Evolutionary conservation across 2,329 filamentous ascomycete species (phyloP).

Genomic region (Pseudopithomyces maydicus): DNA sequence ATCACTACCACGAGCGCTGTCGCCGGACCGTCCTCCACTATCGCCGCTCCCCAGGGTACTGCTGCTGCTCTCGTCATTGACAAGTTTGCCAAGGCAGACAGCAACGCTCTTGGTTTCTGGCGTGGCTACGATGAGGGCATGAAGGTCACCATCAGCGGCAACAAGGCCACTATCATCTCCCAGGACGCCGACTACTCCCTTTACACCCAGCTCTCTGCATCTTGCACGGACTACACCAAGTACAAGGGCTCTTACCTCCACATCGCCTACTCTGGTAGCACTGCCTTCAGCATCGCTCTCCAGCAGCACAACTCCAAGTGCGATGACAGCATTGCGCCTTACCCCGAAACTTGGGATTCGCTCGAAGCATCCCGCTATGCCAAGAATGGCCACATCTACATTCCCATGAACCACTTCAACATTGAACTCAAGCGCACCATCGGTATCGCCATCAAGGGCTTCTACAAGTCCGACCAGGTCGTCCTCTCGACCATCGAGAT

Average conservation of each 20-base stretch:
- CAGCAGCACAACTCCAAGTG: constrained; percentile 70
- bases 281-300: constrained; percentile 66
- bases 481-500: constrained; percentile 67
- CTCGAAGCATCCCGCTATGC: constrained; percentile 67
- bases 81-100: constrained; percentile 58
- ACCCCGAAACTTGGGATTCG: constrained; percentile 70
- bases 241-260: constrained; percentile 67
- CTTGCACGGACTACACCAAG: constrained; percentile 61
- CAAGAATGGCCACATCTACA: constrained; percentile 63
- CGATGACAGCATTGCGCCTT: constrained; percentile 60
- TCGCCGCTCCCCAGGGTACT: constrained; percentile 56
- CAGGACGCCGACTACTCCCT: constrained; percentile 66
- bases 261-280: constrained; percentile 66
- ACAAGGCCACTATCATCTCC: constrained; percentile 61
- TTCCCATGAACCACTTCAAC: constrained; percentile 70
- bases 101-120: constrained; percentile 67
- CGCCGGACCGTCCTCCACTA: constrained; percentile 53
- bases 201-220: constrained; percentile 62
- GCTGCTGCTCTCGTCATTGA: constrained; percentile 64
- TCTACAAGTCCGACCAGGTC: constrained; percentile 59
- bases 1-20: constrained; percentile 49
- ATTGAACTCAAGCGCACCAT: constrained; percentile 62
- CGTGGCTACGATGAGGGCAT: constrained; percentile 69
- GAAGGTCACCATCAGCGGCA: constrained; percentile 56
- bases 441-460: constrained; percentile 68